These are phyloP conservation scores for Annulohypoxylon nitens DNA, from an alignment of 495 filamentous ascomycete species.

Conservation along the genomic window DNA sequence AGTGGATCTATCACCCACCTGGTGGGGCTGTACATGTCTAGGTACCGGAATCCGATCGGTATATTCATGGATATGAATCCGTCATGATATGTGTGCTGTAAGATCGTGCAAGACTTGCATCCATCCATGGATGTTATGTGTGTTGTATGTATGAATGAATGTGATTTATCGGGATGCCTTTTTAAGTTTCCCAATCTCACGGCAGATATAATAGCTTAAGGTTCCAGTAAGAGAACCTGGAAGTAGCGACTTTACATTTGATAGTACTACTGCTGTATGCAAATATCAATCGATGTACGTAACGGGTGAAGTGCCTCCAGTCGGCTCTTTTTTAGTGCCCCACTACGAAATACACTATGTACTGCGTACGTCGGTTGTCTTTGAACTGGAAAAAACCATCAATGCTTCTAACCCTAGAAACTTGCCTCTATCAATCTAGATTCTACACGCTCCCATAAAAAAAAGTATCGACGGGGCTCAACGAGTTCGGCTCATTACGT, in stretches of 20 bases:
- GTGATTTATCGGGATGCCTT: slow-evolving; percentile 26
- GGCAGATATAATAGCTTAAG: slow-evolving; percentile 6
- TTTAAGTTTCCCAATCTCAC: slow-evolving; percentile 25
- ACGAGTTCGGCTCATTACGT: slow-evolving; percentile 40
- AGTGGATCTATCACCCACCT: slow-evolving; percentile 41
- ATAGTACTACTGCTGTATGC: background rate
- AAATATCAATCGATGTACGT: background rate
- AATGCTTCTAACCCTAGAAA: slow-evolving; percentile 22
- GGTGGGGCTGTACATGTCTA: slow-evolving; percentile 34
- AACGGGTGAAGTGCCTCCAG: slow-evolving; percentile 1
- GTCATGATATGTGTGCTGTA: slow-evolving; percentile 11
- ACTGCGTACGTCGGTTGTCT: slow-evolving; percentile 4
- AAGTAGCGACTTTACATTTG: background rate
- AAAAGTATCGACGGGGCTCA: slow-evolving; percentile 27
- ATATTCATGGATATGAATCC: slow-evolving; percentile 29
- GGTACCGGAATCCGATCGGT: slow-evolving; percentile 20
- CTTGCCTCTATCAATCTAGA: slow-evolving; percentile 31
- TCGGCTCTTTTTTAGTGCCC: slow-evolving; percentile 26
- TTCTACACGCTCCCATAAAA: slow-evolving; percentile 12
- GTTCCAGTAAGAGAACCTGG: background rate
- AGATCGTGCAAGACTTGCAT: slow-evolving; percentile 15
- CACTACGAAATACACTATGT: slow-evolving; percentile 26
- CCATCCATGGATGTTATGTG: too few species aligned
- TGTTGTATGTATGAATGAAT: background rate
- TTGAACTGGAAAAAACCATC: slow-evolving; percentile 20